Percentiles rank a stretch among this genome's conserved stretches.
These are phyloP conservation scores for Tarenaya hassleriana DNA, from an alignment of 345 rosid genomes.

Conservation along the genomic window DNA sequence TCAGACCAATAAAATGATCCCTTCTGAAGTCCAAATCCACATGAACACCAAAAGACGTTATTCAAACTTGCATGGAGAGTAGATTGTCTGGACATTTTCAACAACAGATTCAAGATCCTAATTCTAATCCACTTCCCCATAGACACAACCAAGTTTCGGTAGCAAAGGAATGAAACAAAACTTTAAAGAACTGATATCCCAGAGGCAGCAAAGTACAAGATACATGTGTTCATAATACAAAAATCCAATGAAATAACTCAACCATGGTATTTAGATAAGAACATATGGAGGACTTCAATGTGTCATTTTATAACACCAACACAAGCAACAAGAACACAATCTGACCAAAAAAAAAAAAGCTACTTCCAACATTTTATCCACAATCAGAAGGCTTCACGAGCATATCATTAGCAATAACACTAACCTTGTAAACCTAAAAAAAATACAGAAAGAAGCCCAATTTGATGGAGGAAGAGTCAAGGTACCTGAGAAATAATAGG, in stretches of 20 bases:
- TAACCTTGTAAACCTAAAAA: constrained; percentile 10
- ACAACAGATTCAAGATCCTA: too few relatives aligned
- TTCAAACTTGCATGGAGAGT: too few relatives aligned
- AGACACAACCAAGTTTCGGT: too few relatives aligned
- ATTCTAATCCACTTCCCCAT: too few relatives aligned
- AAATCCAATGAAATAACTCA: not conserved
- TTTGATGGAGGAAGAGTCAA: not conserved
- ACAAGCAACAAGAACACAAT: too few relatives aligned
- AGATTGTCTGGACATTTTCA: too few relatives aligned
- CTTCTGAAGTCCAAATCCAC: not conserved
- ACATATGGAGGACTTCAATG: not conserved
- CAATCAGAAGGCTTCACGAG: too few relatives aligned
- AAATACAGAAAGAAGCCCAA: not conserved
- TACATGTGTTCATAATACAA: not conserved
- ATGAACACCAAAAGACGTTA: too few relatives aligned
- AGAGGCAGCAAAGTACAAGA: not conserved
- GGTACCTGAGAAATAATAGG: constrained; percentile 79
- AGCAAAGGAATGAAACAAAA: too few relatives aligned
- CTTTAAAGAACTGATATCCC: not conserved
- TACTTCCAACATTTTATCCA: too few relatives aligned
- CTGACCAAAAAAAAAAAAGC: too few relatives aligned
- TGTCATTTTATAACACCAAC: not conserved
- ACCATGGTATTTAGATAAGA: not conserved
- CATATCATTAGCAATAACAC: not conserved
- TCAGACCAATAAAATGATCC: not conserved